Evolutionary conservation across 768 basidiomycete genomes (phyloP), one percentile per base, ranked within the genome.

Genomic region (Royoungia palumana): DNA sequence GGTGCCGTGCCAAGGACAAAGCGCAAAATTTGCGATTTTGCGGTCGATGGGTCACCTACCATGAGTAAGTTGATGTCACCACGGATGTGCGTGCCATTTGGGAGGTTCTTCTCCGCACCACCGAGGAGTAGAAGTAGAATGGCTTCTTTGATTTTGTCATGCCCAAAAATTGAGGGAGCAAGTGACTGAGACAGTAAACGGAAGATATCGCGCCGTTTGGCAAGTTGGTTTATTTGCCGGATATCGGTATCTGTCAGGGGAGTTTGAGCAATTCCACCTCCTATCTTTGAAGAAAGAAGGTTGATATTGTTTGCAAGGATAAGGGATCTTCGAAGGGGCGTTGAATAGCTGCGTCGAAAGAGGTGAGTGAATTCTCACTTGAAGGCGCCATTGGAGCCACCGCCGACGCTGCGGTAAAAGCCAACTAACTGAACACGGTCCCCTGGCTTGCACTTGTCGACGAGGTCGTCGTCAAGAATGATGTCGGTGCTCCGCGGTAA

Each of bases 21-120:
- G 46, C 96, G 87, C 44, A 99, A 78, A 62, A 99, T 74, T 65
- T 99, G 96, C 34, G 88, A 91, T 72, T 99, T 99, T 17, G 96
- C 96, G 0, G 96, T 99, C n/a, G 87, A 90, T 9, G 96, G 96
- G 70, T 99, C 96, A 53, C 96, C 96, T 50, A 99, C 94, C 95
- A 99, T 98, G 60, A 99, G 82, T 63, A 98, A 76, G 70, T 99
- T 99, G 78, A 99, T 98, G 69, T 99, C 96, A 38, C 96, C 96
- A 76, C 96, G 87, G 63, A 98, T 95, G 65, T 98, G 96, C 2
- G 96, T 97, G 44, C 96, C 95, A 64, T 99, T 98, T 22, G 87
- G 81, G 47, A 98, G 72, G 66, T 98, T 98, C 79, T 99, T 99
- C 72, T 98, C 96, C 42, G 92, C 89, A 24, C 96, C 96, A 27